Conservation (phyloP, 1,284 basidiomycete species). For the Rhodotorula sp. region DNA sequence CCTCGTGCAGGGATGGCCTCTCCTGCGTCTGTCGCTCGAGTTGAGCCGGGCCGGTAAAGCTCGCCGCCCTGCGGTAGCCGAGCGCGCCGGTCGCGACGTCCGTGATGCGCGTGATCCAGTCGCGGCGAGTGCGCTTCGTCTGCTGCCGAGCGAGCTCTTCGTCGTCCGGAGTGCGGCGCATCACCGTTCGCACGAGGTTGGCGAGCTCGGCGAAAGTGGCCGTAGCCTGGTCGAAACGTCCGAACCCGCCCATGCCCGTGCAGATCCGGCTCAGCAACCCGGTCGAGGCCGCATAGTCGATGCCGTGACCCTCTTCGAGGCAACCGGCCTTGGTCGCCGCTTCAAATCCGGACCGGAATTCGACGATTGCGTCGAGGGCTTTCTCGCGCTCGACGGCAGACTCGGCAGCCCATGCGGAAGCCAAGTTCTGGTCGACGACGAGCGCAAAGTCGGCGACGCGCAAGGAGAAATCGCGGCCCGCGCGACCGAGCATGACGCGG, state of each 20-base stretch:
- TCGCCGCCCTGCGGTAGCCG: conserved; percentile 4
- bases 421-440: conserved; percentile 32
- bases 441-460: conserved; percentile 27
- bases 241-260: conserved; percentile 12
- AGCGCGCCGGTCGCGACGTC: conserved; percentile 11
- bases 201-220: conserved; percentile 17
- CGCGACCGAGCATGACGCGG: conserved; percentile 16
- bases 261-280: conserved; percentile 29
- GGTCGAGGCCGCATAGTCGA: conserved; percentile 28
- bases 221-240: conserved; percentile 13
- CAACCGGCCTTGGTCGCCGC: conserved; percentile 14
- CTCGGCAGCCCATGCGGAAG: not conserved
- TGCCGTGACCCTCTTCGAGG: not conserved
- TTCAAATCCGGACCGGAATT: conserved; percentile 24
- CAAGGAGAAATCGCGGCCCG: not conserved
- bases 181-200: conserved; percentile 12
- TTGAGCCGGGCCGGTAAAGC: not conserved
- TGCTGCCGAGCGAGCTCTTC: too few relatives aligned
- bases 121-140: not conserved
- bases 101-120: conserved; percentile 13
- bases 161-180: conserved; percentile 8
- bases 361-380: conserved; percentile 20
- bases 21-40: not conserved
- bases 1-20: conserved; percentile 17
- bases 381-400: not conserved